These are phyloP conservation scores for Thymus quinquecostatus DNA, from an alignment of 257 asterid genomes.

Conservation along the genomic window DNA sequence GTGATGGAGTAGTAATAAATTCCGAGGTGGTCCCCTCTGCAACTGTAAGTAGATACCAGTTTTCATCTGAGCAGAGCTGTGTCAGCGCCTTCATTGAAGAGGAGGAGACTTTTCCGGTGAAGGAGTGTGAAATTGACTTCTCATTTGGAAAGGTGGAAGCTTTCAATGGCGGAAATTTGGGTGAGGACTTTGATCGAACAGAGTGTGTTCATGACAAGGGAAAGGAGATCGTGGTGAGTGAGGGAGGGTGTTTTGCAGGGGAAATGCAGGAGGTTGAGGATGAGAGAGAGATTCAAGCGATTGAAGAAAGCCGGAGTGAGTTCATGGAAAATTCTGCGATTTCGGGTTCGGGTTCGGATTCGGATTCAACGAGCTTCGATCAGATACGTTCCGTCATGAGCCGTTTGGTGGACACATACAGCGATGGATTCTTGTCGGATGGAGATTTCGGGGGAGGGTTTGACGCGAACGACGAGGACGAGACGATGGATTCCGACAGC, in stretches of 20 bases:
- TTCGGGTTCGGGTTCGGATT: conserved; percentile 35
- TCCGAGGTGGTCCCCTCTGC: conserved; percentile 40
- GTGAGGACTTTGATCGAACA: conserved; percentile 8
- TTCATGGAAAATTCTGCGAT: conserved; percentile 28
- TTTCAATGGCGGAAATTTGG: neutral
- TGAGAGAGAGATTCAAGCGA: conserved; percentile 13
- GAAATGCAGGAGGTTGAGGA: conserved; percentile 24
- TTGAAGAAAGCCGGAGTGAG: conserved; percentile 26
- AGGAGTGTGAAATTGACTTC: conserved; percentile 19
- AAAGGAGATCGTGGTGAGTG: conserved; percentile 22
- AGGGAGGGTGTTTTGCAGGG: conserved; percentile 6
- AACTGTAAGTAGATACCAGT: conserved; percentile 34
- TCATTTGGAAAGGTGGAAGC: neutral
- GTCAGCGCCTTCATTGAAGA: conserved; percentile 33
- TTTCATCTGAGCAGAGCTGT: conserved; percentile 27
- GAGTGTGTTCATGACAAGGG: conserved; percentile 28
- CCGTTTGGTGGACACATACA: conserved; percentile 41
- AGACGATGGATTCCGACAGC: conserved; percentile 27
- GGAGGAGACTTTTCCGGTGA: conserved; percentile 33
- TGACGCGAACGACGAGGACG: conserved; percentile 26
- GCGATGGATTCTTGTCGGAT: conserved; percentile 60
- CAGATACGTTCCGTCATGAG: conserved; percentile 37
- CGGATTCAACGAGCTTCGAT: conserved; percentile 43
- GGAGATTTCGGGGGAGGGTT: conserved; percentile 55
- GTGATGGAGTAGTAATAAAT: conserved; percentile 23